Conservation (phyloP, 2,329 filamentous ascomycete species). For the Cadophora luteo-olivacea region DNA sequence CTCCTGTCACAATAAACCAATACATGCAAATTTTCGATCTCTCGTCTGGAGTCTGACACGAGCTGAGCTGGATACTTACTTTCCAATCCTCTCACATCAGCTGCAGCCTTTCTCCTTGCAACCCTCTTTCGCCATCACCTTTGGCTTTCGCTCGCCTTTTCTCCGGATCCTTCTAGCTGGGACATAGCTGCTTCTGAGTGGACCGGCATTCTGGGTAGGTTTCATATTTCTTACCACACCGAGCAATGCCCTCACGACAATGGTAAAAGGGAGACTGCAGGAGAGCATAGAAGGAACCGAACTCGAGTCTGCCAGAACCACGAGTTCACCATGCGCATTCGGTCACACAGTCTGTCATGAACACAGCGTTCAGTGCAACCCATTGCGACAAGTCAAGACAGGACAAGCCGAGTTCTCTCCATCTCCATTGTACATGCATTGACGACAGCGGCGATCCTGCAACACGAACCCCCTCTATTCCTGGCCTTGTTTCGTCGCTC, state of each 20-base stretch:
- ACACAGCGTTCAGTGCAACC: slow-evolving; percentile 19
- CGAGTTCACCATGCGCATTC: slow-evolving; percentile 29
- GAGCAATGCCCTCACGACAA: background rate
- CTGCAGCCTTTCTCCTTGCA: background rate
- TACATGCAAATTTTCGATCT: background rate
- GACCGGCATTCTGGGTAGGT: slow-evolving; percentile 7
- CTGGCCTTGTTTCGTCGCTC: slow-evolving; percentile 24
- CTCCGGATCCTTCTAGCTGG: slow-evolving; percentile 7
- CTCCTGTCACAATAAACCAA: background rate
- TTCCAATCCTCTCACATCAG: background rate
- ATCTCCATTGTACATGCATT: slow-evolving; percentile 22
- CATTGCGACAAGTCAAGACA: background rate
- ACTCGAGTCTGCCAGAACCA: slow-evolving; percentile 5
- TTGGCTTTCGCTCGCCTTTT: background rate
- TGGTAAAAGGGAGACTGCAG: background rate
- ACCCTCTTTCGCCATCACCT: background rate
- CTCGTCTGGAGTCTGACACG: slow-evolving; percentile 1
- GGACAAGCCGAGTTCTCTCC: slow-evolving; percentile 14
- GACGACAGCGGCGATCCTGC: slow-evolving; percentile 26
- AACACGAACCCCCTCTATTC: slow-evolving; percentile 19
- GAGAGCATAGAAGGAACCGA: background rate
- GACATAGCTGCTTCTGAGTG: slow-evolving; percentile 1
- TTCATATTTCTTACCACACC: slow-evolving; percentile 8
- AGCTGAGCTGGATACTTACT: background rate
- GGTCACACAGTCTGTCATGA: slow-evolving; percentile 16